Conservation (phyloP, 495 filamentous ascomycete genomes). For the Xanthoparmelia taractica region DNA sequence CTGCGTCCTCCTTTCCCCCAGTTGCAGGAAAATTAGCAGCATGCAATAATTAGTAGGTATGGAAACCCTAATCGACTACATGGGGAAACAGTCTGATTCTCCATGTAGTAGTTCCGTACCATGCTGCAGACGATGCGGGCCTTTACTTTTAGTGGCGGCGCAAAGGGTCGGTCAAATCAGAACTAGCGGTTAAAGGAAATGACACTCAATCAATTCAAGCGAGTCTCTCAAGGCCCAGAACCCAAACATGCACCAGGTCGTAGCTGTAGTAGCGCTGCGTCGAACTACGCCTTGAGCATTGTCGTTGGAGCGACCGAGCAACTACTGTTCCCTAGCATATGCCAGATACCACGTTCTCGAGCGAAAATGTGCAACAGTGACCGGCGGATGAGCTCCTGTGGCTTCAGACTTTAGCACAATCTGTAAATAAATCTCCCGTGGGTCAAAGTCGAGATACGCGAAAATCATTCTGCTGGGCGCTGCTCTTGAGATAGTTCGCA, state of each 20-base stretch:
- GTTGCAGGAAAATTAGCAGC: no score
- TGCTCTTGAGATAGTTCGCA: no score
- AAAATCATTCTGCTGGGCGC: no score
- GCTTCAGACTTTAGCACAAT: neutral
- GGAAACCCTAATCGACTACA: no score
- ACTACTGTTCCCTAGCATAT: neutral
- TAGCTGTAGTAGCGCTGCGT: conserved; percentile 6
- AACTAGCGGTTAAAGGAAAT: neutral
- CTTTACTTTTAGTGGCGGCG: neutral
- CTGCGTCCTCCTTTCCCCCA: no score
- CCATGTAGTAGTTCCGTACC: no score
- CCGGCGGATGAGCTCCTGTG: no score
- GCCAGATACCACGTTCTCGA: neutral
- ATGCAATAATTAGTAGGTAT: no score
- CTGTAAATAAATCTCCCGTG: neutral
- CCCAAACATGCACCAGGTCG: neutral
- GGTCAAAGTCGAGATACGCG: no score
- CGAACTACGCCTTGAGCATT: neutral
- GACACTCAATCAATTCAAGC: neutral
- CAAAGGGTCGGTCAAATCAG: neutral
- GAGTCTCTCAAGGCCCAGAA: conserved; percentile 5
- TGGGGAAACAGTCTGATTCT: no score
- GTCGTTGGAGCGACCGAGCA: neutral
- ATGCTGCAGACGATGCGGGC: neutral
- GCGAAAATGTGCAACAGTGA: neutral